Evolutionary conservation across 2,329 filamentous ascomycete genomes (phyloP).

Genomic region (Phyllosticta citriasiana): DNA sequence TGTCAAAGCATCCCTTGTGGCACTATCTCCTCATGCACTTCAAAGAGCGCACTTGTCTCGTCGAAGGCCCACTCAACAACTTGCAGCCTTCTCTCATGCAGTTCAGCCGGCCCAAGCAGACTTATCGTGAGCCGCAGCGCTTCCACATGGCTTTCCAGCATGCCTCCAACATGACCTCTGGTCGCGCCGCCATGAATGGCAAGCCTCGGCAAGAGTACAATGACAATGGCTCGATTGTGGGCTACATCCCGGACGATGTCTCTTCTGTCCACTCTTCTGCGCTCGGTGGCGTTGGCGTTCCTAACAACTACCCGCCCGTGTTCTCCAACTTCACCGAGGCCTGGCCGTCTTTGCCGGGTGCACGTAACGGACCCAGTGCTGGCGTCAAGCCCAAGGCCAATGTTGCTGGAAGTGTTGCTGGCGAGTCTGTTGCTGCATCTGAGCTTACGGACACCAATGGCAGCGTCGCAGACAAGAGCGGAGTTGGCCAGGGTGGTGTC

Average conservation of each 20-base stretch:
- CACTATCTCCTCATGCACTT: constrained; percentile 91
- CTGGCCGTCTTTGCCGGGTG: constrained; percentile 76
- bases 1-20: constrained; percentile 97
- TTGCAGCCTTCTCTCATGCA: constrained; percentile 92
- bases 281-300: constrained; percentile 72
- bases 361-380: constrained; percentile 52
- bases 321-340: constrained; percentile 86
- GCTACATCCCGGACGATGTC: constrained; percentile 94
- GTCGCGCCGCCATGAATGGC: constrained; percentile 34
- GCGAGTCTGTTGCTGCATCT: constrained; percentile 84
- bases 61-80: constrained; percentile 90
- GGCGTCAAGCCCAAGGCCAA: constrained; percentile 47
- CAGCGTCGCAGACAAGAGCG: constrained; percentile 64
- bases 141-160: constrained; percentile 73
- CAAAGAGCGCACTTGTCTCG: constrained; percentile 91
- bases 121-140: constrained; percentile 78
- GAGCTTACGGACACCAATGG: constrained; percentile 78
- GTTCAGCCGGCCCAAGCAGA: constrained; percentile 87
- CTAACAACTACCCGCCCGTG: constrained; percentile 82
- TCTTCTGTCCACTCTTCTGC: constrained; percentile 92
- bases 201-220: constrained; percentile 44
- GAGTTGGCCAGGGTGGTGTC: constrained; percentile 70
- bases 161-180: constrained; percentile 49
- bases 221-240: constrained; percentile 81
- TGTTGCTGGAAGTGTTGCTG: constrained; percentile 69